Percentiles rank a stretch among this genome's conserved stretches.
Evolutionary conservation across 306 rosid genomes (phyloP).

Genomic region (Abrus pulchellus): DNA sequence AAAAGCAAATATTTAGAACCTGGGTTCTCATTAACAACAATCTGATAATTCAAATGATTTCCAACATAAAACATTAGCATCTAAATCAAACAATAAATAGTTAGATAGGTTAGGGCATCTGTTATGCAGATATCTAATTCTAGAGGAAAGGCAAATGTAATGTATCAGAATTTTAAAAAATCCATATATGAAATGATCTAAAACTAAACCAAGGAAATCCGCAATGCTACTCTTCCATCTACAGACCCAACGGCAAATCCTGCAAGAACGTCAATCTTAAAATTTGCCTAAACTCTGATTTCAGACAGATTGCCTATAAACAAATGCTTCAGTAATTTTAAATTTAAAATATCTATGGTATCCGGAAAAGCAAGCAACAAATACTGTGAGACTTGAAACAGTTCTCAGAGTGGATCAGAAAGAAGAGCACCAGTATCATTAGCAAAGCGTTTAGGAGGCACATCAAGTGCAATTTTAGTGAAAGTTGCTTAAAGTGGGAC

Average conservation of each 20-base stretch:
- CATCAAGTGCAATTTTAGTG: no score
- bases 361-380: slow-evolving; percentile 19
- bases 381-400: slow-evolving; percentile 1
- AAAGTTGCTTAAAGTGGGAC: no score
- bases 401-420: slow-evolving; percentile 14
- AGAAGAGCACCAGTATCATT: slow-evolving; percentile 9
- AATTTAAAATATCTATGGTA: slow-evolving; percentile 4
- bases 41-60: not conserved
- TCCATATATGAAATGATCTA: slow-evolving; percentile 19
- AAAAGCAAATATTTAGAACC: slow-evolving; percentile 47
- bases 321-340: slow-evolving; percentile 1
- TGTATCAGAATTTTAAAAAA: not conserved
- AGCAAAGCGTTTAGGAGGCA: slow-evolving; percentile 26
- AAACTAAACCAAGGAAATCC: slow-evolving; percentile 71
- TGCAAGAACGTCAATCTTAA: slow-evolving; percentile 51
- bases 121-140: not conserved
- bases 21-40: slow-evolving; percentile 30
- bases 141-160: not conserved
- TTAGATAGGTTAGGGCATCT: not conserved
- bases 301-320: slow-evolving; percentile 14
- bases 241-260: slow-evolving; percentile 90
- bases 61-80: slow-evolving; percentile 6
- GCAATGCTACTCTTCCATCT: slow-evolving; percentile 90
- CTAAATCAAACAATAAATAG: slow-evolving; percentile 28
- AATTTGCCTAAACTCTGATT: slow-evolving; percentile 4